phyloP scores from a whole-genome alignment of 495 filamentous ascomycete species.

The Talaromyces thailandensis region DNA sequence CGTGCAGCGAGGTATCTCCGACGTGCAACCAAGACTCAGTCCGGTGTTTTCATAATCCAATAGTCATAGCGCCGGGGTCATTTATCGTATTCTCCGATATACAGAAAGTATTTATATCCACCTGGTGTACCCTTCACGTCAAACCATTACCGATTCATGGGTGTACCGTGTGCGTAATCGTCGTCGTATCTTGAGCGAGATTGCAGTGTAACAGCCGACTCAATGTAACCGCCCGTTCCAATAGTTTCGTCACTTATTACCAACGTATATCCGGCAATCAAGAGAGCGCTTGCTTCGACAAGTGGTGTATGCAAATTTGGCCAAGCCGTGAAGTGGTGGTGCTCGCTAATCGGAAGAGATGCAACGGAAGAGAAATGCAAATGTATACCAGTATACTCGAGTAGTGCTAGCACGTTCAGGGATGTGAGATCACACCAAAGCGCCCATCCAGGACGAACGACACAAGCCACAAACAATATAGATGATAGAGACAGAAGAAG shows the following conservation, averaged over 20 bases:
- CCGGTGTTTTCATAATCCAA: constrained; percentile 1
- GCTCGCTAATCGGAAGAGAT: neutral
- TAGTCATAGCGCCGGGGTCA: neutral
- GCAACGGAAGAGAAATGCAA: neutral
- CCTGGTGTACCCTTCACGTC: neutral
- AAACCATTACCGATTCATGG: neutral
- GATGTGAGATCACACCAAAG: neutral
- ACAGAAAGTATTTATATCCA: neutral
- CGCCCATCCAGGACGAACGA: neutral
- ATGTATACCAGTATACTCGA: neutral
- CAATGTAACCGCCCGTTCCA: neutral
- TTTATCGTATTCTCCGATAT: neutral
- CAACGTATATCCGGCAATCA: neutral
- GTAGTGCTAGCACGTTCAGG: neutral
- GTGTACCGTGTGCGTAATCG: neutral
- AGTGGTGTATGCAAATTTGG: neutral
- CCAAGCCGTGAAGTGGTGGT: neutral
- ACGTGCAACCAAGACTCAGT: constrained; percentile 1
- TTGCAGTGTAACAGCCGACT: neutral
- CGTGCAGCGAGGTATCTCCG: neutral
- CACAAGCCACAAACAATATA: neutral
- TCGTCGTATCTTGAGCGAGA: neutral
- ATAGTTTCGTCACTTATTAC: neutral
- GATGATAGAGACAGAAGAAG: neutral
- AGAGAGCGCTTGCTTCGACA: neutral